Conservation (phyloP, 164 flowering plant genomes). For the Umbilicus rupestris region DNA sequence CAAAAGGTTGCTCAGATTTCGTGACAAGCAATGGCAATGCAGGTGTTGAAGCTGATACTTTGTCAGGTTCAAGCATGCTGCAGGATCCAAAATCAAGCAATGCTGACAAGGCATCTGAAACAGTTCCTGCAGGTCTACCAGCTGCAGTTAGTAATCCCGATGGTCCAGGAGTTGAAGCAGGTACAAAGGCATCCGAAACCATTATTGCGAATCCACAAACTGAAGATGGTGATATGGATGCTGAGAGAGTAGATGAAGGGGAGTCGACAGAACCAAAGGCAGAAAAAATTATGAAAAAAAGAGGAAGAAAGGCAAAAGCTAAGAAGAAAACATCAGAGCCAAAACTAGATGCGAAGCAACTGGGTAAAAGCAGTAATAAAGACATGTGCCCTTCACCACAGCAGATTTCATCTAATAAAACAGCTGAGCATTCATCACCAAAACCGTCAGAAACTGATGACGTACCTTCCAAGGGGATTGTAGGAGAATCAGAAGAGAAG, state of each 20-base stretch:
- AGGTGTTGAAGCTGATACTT: conserved; percentile 21
- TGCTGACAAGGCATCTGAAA: conserved; percentile 16
- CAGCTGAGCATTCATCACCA: conserved; percentile 22
- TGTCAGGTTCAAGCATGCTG: conserved; percentile 17
- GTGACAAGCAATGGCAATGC: conserved; percentile 41
- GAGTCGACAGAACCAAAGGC: neutral
- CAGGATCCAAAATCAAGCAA: conserved; percentile 23
- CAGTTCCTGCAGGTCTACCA: conserved; percentile 10
- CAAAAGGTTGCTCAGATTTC: conserved; percentile 22
- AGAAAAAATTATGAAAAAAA: neutral
- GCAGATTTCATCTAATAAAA: conserved; percentile 29
- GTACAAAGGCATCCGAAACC: neutral
- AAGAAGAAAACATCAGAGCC: conserved; percentile 13
- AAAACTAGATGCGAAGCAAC: conserved; percentile 27
- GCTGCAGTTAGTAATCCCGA: conserved; percentile 20
- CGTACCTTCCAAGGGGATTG: conserved; percentile 19
- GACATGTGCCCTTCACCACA: conserved; percentile 21
- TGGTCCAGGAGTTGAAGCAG: conserved; percentile 8
- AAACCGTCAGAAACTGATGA: conserved; percentile 17
- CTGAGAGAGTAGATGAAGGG: neutral
- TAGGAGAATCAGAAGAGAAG: conserved; percentile 18
- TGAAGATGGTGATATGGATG: neutral
- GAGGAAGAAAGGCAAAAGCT: neutral
- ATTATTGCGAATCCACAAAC: neutral
- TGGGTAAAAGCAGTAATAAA: conserved; percentile 24